These are phyloP conservation scores for Volvariella volvacea DNA, from an alignment of 1,284 basidiomycete species.

Conservation along the genomic window DNA sequence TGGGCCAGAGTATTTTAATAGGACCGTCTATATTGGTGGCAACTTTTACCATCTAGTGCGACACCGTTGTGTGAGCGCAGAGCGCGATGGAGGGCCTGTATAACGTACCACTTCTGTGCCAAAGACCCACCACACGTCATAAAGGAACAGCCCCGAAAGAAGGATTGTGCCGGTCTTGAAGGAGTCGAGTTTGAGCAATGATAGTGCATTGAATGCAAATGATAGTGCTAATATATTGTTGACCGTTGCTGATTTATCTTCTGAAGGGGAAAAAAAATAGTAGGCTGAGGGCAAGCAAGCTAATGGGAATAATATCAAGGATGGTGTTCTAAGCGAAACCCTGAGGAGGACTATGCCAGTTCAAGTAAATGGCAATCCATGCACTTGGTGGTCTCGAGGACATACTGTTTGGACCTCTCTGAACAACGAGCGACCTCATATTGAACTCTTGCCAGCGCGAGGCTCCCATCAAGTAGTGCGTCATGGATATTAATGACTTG, in stretches of 20 bases:
- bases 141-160: conserved; percentile 75
- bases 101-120: conserved; percentile 68
- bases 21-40: conserved; percentile 92
- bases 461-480: conserved; percentile 38
- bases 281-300: conserved; percentile 61
- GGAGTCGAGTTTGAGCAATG: conserved; percentile 82
- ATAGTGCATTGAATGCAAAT: conserved; percentile 79
- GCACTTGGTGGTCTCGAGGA: conserved; percentile 2
- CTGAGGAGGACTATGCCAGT: conserved; percentile 30
- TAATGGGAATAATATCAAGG: conserved; percentile 58
- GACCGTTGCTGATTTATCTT: conserved; percentile 62
- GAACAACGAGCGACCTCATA: conserved; percentile 35
- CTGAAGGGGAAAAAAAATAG: conserved; percentile 49
- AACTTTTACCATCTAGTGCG: conserved; percentile 79
- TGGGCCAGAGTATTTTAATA: conserved; percentile 87
- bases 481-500: conserved; percentile 46
- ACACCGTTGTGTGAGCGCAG: conserved; percentile 1
- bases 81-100: background rate
- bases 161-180: conserved; percentile 87
- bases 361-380: conserved; percentile 10
- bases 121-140: conserved; percentile 90
- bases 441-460: conserved; percentile 48
- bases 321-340: conserved; percentile 56
- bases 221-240: conserved; percentile 82
- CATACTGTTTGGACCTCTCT: conserved; percentile 39